A percentile compares a stretch with the other conserved stretches of the same genome.
These are phyloP conservation scores for Musa acuminata DNA, from an alignment of 176 grass and related monocot genomes.

Conservation along the genomic window DNA sequence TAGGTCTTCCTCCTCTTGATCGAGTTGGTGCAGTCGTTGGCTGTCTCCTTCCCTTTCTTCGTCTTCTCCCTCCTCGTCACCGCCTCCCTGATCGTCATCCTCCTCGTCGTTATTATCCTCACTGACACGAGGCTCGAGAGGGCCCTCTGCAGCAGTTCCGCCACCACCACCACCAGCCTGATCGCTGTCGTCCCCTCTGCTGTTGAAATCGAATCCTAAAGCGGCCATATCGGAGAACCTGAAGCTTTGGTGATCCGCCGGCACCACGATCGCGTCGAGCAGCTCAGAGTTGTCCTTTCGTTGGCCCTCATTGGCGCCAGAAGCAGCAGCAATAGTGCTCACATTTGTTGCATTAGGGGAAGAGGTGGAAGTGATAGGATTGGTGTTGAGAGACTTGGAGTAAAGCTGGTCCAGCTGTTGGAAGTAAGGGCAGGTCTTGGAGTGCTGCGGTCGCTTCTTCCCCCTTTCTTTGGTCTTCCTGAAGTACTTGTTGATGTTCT, in stretches of 20 bases:
- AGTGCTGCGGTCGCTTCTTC: conserved; percentile 6
- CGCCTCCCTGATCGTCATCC: background rate
- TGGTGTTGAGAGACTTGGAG: conserved; percentile 7
- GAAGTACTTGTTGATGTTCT: conserved; percentile 99
- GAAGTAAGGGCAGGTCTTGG: conserved; percentile 21
- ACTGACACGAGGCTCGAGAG: background rate
- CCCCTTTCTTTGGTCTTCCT: conserved; percentile 34
- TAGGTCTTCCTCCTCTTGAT: background rate
- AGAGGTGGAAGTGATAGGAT: background rate
- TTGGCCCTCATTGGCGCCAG: background rate
- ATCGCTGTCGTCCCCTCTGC: background rate
- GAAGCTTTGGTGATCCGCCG: background rate
- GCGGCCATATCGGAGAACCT: background rate
- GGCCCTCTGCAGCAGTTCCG: background rate
- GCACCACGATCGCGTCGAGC: background rate
- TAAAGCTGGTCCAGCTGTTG: conserved; percentile 13
- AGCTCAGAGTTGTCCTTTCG: background rate
- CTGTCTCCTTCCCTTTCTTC: background rate
- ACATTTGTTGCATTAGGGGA: background rate
- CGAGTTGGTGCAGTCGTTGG: background rate
- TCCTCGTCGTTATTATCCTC: background rate
- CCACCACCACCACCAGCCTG: background rate
- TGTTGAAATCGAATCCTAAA: background rate
- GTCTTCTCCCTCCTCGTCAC: background rate
- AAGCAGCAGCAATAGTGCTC: background rate